phyloP scores from a whole-genome alignment of 2,329 filamentous ascomycete genomes.

The Talaromyces amestolkiae region DNA sequence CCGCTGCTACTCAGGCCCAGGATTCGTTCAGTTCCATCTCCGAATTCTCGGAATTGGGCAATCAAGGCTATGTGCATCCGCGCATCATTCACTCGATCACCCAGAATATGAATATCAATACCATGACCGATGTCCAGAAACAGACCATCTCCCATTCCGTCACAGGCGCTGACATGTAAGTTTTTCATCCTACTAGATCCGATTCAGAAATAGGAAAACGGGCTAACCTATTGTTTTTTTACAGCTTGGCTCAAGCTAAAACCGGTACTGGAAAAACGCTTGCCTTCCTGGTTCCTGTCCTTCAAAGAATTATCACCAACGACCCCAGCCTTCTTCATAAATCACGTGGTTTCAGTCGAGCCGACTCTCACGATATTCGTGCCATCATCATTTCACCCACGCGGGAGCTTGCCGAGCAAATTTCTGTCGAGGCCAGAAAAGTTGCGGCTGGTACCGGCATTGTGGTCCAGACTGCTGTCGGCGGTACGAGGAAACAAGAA shows the following conservation, averaged over 20 bases:
- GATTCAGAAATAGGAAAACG: background rate
- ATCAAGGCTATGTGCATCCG: constrained; percentile 54
- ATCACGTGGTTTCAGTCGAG: constrained; percentile 16
- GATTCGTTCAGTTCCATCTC: constrained; percentile 29
- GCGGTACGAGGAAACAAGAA: constrained; percentile 73
- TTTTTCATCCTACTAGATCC: constrained; percentile 19
- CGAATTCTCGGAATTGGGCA: constrained; percentile 40
- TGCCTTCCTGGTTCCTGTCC: constrained; percentile 81
- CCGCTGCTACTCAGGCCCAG: constrained; percentile 24
- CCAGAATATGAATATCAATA: constrained; percentile 68
- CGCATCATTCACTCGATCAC: constrained; percentile 68
- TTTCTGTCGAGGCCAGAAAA: constrained; percentile 68
- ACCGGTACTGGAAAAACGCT: constrained; percentile 97
- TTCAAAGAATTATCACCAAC: constrained; percentile 70
- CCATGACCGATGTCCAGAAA: constrained; percentile 90
- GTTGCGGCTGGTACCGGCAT: constrained; percentile 65
- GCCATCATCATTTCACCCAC: constrained; percentile 63
- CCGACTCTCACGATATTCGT: constrained; percentile 52
- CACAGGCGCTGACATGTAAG: constrained; percentile 78
- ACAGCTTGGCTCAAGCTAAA: constrained; percentile 84
- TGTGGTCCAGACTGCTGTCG: constrained; percentile 75
- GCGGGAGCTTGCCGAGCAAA: constrained; percentile 63
- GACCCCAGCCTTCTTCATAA: constrained; percentile 57
- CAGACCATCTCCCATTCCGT: constrained; percentile 78
- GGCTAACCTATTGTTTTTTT: background rate